Percentiles rank a stretch among this genome's conserved stretches.
Conservation (phyloP, 768 basidiomycete genomes). For the Tephrocybe sp. region DNA sequence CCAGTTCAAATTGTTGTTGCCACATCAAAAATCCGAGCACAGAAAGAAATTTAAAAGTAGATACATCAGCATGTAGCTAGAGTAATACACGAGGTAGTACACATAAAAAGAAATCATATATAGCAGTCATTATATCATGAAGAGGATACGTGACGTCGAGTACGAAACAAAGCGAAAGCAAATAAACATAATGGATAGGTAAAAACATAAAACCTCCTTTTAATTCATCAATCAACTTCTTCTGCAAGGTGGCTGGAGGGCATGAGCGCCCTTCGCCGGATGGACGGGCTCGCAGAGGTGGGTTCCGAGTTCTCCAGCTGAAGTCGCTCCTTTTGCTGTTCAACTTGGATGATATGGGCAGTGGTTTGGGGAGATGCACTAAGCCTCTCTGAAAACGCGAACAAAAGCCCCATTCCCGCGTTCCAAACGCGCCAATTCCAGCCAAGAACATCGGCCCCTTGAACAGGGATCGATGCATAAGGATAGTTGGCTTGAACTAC, state of each 20-base stretch:
- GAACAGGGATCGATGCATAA: constrained; percentile 30
- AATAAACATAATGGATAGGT: constrained; percentile 16
- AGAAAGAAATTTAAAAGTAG: not conserved
- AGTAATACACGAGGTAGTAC: constrained; percentile 14
- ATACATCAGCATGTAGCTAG: constrained; percentile 10
- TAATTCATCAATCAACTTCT: constrained; percentile 15
- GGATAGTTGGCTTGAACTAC: constrained; percentile 62
- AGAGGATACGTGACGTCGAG: constrained; percentile 10
- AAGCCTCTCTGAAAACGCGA: constrained; percentile 69
- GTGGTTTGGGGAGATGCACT: constrained; percentile 39
- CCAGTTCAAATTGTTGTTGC: not conserved
- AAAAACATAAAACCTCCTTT: not conserved
- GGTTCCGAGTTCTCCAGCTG: constrained; percentile 6
- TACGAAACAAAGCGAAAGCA: constrained; percentile 6
- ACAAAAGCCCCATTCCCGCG: constrained; percentile 55
- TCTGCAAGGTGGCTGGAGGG: constrained; percentile 8
- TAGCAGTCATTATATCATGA: constrained; percentile 13
- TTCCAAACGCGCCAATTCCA: constrained; percentile 51
- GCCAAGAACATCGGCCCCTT: constrained; percentile 54
- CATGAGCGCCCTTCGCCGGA: constrained; percentile 20
- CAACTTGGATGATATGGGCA: constrained; percentile 25
- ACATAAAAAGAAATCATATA: constrained; percentile 4
- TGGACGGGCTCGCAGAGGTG: constrained; percentile 1
- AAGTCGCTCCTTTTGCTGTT: constrained; percentile 20
- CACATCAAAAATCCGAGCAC: constrained; percentile 1